Evolutionary conservation across 768 basidiomycete species (phyloP).

Genomic region (Leccinum obscurum): DNA sequence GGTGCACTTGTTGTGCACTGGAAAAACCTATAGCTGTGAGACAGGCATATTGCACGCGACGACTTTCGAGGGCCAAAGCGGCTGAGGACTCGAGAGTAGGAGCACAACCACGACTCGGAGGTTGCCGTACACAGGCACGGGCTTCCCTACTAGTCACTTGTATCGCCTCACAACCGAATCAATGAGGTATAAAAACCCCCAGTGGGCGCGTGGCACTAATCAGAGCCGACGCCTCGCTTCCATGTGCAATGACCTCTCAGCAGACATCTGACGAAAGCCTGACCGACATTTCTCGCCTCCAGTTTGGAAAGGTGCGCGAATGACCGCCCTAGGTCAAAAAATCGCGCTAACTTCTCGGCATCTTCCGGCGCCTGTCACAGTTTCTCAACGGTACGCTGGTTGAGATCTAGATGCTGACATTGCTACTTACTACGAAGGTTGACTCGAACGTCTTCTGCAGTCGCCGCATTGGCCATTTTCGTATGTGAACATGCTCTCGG

Average conservation of each 20-base stretch:
- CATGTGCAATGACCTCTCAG: slow-evolving; percentile 9
- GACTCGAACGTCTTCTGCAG: slow-evolving; percentile 3
- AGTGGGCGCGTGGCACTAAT: slow-evolving; percentile 19
- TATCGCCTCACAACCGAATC: background rate
- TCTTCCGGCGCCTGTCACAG: background rate
- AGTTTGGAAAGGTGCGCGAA: slow-evolving; percentile 23
- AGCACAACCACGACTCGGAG: no score
- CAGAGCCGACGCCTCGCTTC: no score
- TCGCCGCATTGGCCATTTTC: slow-evolving; percentile 22
- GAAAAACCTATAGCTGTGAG: no score
- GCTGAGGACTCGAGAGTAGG: no score
- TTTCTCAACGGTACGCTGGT: slow-evolving; percentile 20
- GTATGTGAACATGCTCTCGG: slow-evolving; percentile 7
- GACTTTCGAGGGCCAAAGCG: no score
- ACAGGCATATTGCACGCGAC: no score
- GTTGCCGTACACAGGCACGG: no score
- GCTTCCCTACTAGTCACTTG: no score
- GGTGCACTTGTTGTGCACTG: no score
- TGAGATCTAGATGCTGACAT: background rate
- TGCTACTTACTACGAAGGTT: background rate
- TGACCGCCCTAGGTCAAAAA: no score
- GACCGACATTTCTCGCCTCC: slow-evolving; percentile 18
- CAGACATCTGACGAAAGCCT: slow-evolving; percentile 2
- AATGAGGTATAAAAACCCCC: background rate
- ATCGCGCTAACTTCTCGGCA: background rate